Evolutionary conservation across 2,329 filamentous ascomycete genomes (phyloP), one percentile per base, ranked within the genome.

Genomic region (Drechslerella dactyloides): DNA sequence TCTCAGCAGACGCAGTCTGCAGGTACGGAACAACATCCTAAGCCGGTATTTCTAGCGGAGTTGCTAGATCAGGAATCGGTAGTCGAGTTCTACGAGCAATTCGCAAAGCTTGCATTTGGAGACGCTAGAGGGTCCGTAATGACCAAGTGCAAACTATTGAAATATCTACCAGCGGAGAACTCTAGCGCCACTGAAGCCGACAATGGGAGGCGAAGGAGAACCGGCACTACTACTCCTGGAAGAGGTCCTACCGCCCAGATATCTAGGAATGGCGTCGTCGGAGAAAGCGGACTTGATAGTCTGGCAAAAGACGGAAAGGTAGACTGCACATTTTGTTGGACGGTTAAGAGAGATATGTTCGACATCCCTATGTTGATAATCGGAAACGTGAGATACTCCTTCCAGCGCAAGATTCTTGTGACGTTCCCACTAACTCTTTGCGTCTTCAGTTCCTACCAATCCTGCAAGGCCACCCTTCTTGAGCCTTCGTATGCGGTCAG

Each of bases 361-460:
- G 93, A 97, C 81, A 96, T 97, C 80, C 94, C 94, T 21, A 96
- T 97, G 91, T 84, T 97, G 82, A 96, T 97, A 80, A 90, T 97
- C 78, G 93, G 97, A 83, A 97, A 97, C 82, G 94, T 97, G 80
- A 89, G 93, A 60, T 13, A 5, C 19, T 19, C 13, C n/a, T 19
- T 23, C 3, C 10, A 51, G 30, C 1, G 13, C 11, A 23, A 11
- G 17, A 24, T 6, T 58, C n/a, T 3, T 27, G 13, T 30, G 23
- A 15, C n/a, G 15, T 19, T 21, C 1, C 8, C 15, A 5, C 54
- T 64, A 60, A 70, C 33, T 6, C 10, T 5, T 3, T 13, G 6
- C 24, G 17, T 10, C 11, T 11, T 27, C 51, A 72, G 68, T 72
- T 72, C 57, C 44, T 72, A 11, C 68, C 68, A 15, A 72, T 72